Evolutionary conservation across 2,329 filamentous ascomycete genomes (phyloP).

Genomic region (Fusarium devonianum): DNA sequence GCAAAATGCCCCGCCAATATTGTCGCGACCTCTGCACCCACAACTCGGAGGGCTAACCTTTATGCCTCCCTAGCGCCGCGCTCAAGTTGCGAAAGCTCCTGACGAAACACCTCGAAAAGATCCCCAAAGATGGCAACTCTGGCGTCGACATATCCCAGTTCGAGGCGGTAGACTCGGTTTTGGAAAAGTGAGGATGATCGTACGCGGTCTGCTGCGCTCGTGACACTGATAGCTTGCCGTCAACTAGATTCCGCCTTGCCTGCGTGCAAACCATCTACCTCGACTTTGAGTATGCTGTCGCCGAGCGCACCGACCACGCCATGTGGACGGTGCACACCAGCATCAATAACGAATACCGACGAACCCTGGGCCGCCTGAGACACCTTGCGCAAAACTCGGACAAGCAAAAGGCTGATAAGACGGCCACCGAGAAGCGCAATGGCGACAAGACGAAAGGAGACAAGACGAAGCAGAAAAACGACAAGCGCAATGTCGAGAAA

Average conservation of each 20-base stretch:
- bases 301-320: conserved; percentile 69
- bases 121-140: conserved; percentile 47
- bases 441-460: conserved; percentile 37
- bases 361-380: conserved; percentile 65
- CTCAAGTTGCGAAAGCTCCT: conserved; percentile 54
- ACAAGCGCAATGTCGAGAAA: conserved; percentile 59
- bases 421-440: conserved; percentile 35
- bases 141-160: conserved; percentile 53
- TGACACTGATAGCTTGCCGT: conserved; percentile 17
- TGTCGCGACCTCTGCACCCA: conserved; percentile 2
- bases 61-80: conserved; percentile 50
- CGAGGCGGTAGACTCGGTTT: conserved; percentile 52
- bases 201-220: conserved; percentile 9
- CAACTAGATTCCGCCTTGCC: conserved; percentile 69
- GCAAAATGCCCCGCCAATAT: conserved; percentile 11
- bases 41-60: no score
- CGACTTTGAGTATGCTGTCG: conserved; percentile 71
- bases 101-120: conserved; percentile 52
- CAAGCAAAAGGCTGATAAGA: conserved; percentile 50
- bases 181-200: conserved; percentile 50
- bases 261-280: conserved; percentile 77
- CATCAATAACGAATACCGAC: conserved; percentile 81
- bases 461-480: conserved; percentile 38
- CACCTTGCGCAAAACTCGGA: conserved; percentile 62
- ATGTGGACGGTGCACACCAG: conserved; percentile 82